Base-by-base conservation (phyloP, 2,329 filamentous ascomycete species). In the Esteya vermicola region DNA sequence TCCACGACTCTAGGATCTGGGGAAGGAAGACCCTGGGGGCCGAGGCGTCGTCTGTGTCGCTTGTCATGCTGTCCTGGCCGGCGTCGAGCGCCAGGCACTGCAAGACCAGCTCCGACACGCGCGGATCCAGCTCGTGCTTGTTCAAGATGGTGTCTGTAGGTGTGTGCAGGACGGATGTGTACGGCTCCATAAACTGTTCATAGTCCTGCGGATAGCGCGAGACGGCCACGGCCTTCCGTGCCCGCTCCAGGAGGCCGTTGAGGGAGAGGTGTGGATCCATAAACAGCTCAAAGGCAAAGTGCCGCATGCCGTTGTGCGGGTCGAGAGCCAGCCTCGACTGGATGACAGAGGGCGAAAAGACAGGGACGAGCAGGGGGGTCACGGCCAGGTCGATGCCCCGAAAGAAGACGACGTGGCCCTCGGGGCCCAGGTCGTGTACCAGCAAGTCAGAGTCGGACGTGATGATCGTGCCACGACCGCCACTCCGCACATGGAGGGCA, bases 361-460 rank as follows among this genome's bases (percentile, higher is more conserved):
- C 48, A 0, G 45, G 42, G 19, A 48, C 51, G 2, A 40, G 21
- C 1, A 55, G 38, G 4, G 22, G 22, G 3, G 13, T 9, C 2
- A 16, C 32, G 5, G 14, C 26, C 9, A 49, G 19, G 26, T 72
- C 65, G 1, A 89, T 56, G 36, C 85, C 79, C 41, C 70, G 65
- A 23, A 93, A 70, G 42, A 89, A 78, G 1, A 77, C 63, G 0
- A 93, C 75, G 1, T 66, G 63, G 0, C 80, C 80, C 2, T 67
- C 47, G 0, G 53, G 36, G 0, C 78, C 79, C 9, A 89, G 65
- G 43, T 85, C 70, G 53, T 88, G 78, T 0, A 89, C 67, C 1
- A 93, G 62, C 9, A 95, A 66, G 52, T 96, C 89, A 0, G 86
- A 93, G 51, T 96, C 89, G n/a, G 76, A 78, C 0, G 85, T 93